A percentile compares a stretch with the other conserved stretches of the same genome.
Conservation (phyloP, 192 early-diverging fungal species). For the Coemansia sp. region DNA sequence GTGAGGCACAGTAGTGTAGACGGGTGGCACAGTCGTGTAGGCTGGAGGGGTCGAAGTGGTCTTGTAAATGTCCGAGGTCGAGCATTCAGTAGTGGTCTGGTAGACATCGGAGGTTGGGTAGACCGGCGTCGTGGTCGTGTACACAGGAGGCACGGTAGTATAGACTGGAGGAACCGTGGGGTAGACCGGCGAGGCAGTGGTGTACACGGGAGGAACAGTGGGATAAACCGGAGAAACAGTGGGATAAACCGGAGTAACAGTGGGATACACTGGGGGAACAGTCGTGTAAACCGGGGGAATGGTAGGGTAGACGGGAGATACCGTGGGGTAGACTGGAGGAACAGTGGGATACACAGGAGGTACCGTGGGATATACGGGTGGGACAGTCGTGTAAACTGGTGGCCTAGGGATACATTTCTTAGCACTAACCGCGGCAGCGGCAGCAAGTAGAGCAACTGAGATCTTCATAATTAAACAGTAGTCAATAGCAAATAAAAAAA, state of each 20-base stretch:
- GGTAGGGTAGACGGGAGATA: background rate
- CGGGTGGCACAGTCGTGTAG: background rate
- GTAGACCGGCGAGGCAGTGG: conserved; percentile 11
- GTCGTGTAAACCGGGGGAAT: conserved; percentile 18
- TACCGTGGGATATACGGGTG: background rate
- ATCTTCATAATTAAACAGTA: conserved; percentile 30
- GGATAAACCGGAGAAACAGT: background rate
- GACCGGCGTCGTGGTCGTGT: too few species aligned
- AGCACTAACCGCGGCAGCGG: conserved; percentile 31
- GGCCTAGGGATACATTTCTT: conserved; percentile 42
- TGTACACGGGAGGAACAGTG: too few species aligned
- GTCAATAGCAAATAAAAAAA: background rate
- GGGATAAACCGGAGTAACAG: conserved; percentile 20
- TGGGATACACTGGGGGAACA: background rate
- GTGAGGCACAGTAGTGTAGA: background rate
- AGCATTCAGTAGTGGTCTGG: conserved; percentile 6
- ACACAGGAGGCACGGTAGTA: too few species aligned
- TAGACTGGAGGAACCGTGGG: background rate
- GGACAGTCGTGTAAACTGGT: background rate
- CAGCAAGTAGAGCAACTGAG: conserved; percentile 23
- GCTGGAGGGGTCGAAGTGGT: background rate
- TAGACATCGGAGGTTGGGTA: conserved; percentile 2
- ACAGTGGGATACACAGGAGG: background rate
- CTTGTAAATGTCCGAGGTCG: too few species aligned
- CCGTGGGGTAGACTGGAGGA: background rate